phyloP scores from a whole-genome alignment of 208 protist species.

The Crithidia bombi region DNA sequence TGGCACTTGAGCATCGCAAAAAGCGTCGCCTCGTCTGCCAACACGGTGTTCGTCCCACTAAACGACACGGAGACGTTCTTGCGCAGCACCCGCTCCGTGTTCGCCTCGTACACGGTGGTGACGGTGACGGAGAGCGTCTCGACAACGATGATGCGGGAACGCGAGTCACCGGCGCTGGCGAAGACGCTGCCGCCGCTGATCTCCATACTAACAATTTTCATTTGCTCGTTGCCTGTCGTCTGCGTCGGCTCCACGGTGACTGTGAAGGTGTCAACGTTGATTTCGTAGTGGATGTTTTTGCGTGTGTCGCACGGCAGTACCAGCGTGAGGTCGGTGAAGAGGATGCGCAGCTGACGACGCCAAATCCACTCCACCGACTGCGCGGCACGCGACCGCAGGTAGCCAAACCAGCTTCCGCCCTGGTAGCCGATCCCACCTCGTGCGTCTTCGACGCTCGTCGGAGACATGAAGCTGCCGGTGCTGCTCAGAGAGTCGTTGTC shows the following conservation, averaged over 20 bases:
- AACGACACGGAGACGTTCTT: constrained; percentile 58
- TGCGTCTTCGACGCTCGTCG: constrained; percentile 9
- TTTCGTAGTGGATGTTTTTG: constrained; percentile 43
- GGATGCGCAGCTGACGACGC: constrained; percentile 62
- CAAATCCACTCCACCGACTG: constrained; percentile 72
- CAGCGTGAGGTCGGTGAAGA: constrained; percentile 44
- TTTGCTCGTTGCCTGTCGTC: constrained; percentile 39
- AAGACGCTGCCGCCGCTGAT: constrained; percentile 30
- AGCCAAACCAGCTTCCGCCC: constrained; percentile 48
- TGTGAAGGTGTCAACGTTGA: constrained; percentile 40
- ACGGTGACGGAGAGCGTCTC: constrained; percentile 43
- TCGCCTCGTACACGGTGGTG: constrained; percentile 54
- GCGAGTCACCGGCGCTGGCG: constrained; percentile 24
- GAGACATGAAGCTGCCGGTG: constrained; percentile 28
- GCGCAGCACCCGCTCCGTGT: constrained; percentile 42
- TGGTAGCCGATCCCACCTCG: not conserved
- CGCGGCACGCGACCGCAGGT: constrained; percentile 41
- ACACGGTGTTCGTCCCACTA: constrained; percentile 37
- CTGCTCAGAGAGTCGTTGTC: constrained; percentile 31
- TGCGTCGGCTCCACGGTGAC: constrained; percentile 56
- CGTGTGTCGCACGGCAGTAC: constrained; percentile 51
- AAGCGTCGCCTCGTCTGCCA: constrained; percentile 53
- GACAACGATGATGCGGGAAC: constrained; percentile 32
- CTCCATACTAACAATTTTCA: constrained; percentile 49
- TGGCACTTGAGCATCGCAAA: constrained; percentile 53